Base-by-base conservation (phyloP, 768 basidiomycete species). In the Russula olivacea region DNA sequence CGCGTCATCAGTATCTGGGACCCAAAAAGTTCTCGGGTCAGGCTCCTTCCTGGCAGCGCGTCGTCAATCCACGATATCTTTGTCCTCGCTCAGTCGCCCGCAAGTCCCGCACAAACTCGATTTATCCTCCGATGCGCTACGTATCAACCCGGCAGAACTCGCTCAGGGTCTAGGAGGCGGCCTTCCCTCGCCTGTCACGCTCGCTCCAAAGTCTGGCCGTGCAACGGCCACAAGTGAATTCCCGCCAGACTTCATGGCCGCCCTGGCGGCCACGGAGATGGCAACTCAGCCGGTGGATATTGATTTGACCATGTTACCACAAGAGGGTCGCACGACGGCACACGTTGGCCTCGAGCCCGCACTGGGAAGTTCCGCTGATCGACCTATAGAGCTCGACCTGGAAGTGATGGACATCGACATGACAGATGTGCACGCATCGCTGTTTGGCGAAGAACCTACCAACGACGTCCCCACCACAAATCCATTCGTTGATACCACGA, bases 371-470 rank as follows among this genome's bases (percentile, higher is more conserved):
- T 87, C 86, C 7, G 87, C 83, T 0, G 89, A 92, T 71, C 88
- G 88, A 71, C 89, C 90, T 21, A 91, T 91, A 61, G 89, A 90
- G 69, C 79, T 91, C 28, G 88, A 91, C 71, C 69, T 91, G 59
- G 88, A 90, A 55, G 84, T 86, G 72, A 86, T 89, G 66, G 81
- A 87, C 56, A 66, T 66, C 28, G 83, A 85, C 69, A 85, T 85
- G 78, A 65, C 76, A 43, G 71, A 69, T 47, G 71, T 77, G 69
- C 69, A 81, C 68, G 61, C 53, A 49, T 69, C 63, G 21, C 73
- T 87, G 15, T 88, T 87, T 67, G 82, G 85, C 8, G 81, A 82
- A 55, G 68, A 72, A 23, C 67, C 73, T 17, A 80, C 57, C 63
- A 71, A 7, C 64, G 67, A 34, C 58, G 55, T 64, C 1, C 53